phyloP scores from a whole-genome alignment of 768 basidiomycete genomes.

The Sarcodon aspratus region DNA sequence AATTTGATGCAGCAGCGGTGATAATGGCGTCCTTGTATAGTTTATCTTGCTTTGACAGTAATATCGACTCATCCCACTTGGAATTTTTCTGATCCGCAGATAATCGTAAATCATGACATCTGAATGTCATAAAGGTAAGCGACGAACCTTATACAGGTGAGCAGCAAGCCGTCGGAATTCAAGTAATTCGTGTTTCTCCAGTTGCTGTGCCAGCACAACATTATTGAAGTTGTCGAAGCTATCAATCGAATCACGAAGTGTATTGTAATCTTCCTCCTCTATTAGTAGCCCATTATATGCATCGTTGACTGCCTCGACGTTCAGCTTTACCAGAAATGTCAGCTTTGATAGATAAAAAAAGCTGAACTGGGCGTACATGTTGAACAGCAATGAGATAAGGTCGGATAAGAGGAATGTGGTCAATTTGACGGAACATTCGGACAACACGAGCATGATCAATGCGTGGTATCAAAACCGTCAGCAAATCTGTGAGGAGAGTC shows the following conservation, averaged over 20 bases:
- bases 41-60: conserved; percentile 91
- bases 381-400: conserved; percentile 97
- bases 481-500: conserved; percentile 82
- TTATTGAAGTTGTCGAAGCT: conserved; percentile 98
- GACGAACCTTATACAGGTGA: conserved; percentile 81
- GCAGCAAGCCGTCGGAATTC: conserved; percentile 95
- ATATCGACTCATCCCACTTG: conserved; percentile 94
- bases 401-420: conserved; percentile 92
- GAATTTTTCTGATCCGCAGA: conserved; percentile 68
- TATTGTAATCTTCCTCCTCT: conserved; percentile 98
- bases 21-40: conserved; percentile 95
- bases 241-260: conserved; percentile 93
- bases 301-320: conserved; percentile 95
- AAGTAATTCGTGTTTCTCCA: conserved; percentile 84
- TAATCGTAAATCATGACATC: neutral
- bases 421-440: conserved; percentile 88
- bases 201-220: conserved; percentile 67
- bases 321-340: conserved; percentile 40
- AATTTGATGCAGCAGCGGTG: conserved; percentile 77
- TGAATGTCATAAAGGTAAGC: neutral
- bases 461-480: conserved; percentile 85
- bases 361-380: conserved; percentile 41
- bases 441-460: conserved; percentile 95
- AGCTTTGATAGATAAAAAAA: neutral
- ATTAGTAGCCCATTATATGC: conserved; percentile 98